A percentile compares a stretch with the other conserved stretches of the same genome.
These are phyloP conservation scores for Fusarium drepaniforme DNA, from an alignment of 2,329 filamentous ascomycete genomes.

Conservation along the genomic window DNA sequence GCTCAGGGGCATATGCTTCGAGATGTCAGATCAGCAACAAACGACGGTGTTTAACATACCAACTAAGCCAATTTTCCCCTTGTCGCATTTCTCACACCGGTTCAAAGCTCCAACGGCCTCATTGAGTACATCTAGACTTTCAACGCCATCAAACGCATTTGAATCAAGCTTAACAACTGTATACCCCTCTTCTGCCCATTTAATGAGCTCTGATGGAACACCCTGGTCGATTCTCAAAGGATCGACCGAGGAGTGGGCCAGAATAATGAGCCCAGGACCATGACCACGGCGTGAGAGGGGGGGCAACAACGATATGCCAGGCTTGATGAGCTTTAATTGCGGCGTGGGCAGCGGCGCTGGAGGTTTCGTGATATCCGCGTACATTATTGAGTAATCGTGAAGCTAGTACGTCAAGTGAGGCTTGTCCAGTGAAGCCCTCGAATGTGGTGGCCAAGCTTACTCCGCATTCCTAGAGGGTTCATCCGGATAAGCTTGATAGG, in stretches of 20 bases:
- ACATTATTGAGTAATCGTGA: slow-evolving; percentile 24
- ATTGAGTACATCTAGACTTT: slow-evolving; percentile 24
- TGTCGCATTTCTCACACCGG: slow-evolving; percentile 48
- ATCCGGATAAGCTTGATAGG: background rate
- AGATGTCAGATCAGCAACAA: background rate
- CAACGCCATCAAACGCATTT: slow-evolving; percentile 12
- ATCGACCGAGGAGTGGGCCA: slow-evolving; percentile 39
- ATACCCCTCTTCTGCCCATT: slow-evolving; percentile 81
- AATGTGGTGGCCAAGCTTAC: background rate
- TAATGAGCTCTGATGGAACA: slow-evolving; percentile 68
- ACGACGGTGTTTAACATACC: slow-evolving; percentile 38
- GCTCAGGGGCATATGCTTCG: slow-evolving; percentile 27
- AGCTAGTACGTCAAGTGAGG: background rate
- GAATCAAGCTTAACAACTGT: slow-evolving; percentile 67
- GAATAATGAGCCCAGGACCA: slow-evolving; percentile 36
- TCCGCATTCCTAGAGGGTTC: background rate
- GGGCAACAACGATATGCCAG: slow-evolving; percentile 41
- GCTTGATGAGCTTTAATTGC: slow-evolving; percentile 23
- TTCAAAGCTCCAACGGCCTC: slow-evolving; percentile 37
- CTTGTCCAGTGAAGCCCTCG: background rate
- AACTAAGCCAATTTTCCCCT: slow-evolving; percentile 54
- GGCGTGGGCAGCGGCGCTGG: slow-evolving; percentile 38
- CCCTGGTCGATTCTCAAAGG: slow-evolving; percentile 40
- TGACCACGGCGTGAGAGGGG: slow-evolving; percentile 54
- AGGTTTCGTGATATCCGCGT: slow-evolving; percentile 41